phyloP scores from a whole-genome alignment of 1,284 basidiomycete genomes.

The Irpex sp. region DNA sequence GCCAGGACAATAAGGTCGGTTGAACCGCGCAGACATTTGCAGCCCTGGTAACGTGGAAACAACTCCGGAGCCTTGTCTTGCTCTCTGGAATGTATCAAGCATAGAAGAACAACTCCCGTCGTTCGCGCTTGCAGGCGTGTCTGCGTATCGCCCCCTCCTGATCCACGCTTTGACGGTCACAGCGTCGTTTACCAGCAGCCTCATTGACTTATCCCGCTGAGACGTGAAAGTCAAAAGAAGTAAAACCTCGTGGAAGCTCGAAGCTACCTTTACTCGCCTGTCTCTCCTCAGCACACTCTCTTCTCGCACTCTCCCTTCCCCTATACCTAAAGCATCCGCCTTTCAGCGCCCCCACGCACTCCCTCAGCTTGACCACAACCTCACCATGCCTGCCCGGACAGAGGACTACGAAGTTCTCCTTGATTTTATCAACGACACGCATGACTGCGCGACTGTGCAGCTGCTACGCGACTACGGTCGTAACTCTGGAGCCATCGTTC shows the following conservation, averaged over 20 bases:
- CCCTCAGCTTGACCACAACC: slow-evolving; percentile 14
- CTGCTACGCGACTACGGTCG: slow-evolving; percentile 61
- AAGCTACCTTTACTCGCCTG: slow-evolving; percentile 24
- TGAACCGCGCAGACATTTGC: slow-evolving; percentile 8
- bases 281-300: slow-evolving; percentile 29
- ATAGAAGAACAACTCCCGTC: slow-evolving; percentile 7
- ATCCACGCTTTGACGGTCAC: slow-evolving; percentile 1
- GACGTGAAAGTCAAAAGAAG: slow-evolving; percentile 23
- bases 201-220: slow-evolving; percentile 18
- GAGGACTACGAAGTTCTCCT: slow-evolving; percentile 60
- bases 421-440: slow-evolving; percentile 67
- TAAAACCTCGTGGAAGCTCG: slow-evolving; percentile 27
- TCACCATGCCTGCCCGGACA: slow-evolving; percentile 44
- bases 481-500: slow-evolving; percentile 47
- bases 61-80: slow-evolving; percentile 17
- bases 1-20: slow-evolving; percentile 15
- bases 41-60: slow-evolving; percentile 18
- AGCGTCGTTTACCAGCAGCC: slow-evolving; percentile 8
- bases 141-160: neutral
- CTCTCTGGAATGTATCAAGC: slow-evolving; percentile 10
- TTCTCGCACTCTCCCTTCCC: slow-evolving; percentile 26
- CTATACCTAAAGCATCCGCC: slow-evolving; percentile 24
- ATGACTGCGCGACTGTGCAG: slow-evolving; percentile 60
- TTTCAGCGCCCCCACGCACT: slow-evolving; percentile 17
- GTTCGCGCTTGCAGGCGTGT: slow-evolving; percentile 7